A percentile compares a stretch with the other conserved stretches of the same genome.
phyloP scores from a whole-genome alignment of 345 rosid genomes.

The Lenwebbia sp. region DNA sequence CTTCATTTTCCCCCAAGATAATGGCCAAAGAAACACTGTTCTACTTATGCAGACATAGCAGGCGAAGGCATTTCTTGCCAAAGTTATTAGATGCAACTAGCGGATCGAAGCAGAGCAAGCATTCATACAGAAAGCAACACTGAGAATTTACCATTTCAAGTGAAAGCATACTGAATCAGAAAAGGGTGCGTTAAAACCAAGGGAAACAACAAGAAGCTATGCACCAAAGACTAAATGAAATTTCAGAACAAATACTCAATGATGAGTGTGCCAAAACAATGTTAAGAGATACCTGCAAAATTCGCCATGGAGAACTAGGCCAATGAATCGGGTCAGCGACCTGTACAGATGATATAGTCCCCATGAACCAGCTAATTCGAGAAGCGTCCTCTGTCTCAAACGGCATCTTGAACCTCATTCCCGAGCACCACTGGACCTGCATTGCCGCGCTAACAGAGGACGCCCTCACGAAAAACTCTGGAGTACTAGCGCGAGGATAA shows the following conservation, averaged over 20 bases:
- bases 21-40: background rate
- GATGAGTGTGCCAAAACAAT: background rate
- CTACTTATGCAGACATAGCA: background rate
- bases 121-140: background rate
- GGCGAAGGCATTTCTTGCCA: background rate
- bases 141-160: background rate
- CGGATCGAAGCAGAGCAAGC: background rate
- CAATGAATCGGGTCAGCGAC: conserved; percentile 68
- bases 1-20: background rate
- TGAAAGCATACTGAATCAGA: background rate
- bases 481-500: conserved; percentile 77
- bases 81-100: background rate
- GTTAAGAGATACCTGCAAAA: conserved; percentile 54
- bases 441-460: conserved; percentile 55
- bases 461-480: conserved; percentile 80
- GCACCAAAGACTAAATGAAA: background rate
- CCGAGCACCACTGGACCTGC: conserved; percentile 74
- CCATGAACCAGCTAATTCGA: conserved; percentile 96
- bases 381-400: conserved; percentile 93
- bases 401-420: conserved; percentile 96
- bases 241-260: background rate
- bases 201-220: background rate
- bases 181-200: background rate
- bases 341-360: conserved; percentile 70
- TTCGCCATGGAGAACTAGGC: conserved; percentile 95